These are phyloP conservation scores for Scutellaria barbata DNA, from an alignment of 257 asterid species.

Conservation along the genomic window DNA sequence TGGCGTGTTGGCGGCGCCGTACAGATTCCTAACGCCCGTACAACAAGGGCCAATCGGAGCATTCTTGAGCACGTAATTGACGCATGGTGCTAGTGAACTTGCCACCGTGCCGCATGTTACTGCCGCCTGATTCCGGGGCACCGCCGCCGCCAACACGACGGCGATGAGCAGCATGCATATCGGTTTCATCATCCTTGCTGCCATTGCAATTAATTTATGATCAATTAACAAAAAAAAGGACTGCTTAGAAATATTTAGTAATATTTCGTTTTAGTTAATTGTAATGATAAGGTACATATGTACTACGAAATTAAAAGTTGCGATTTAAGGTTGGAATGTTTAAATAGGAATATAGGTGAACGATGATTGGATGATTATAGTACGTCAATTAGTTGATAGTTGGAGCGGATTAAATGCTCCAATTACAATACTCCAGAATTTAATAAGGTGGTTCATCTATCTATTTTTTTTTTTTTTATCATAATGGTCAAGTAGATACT, in stretches of 20 bases:
- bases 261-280: no score
- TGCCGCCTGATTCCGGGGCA: slow-evolving; percentile 31
- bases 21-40: slow-evolving; percentile 29
- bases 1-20: slow-evolving; percentile 33
- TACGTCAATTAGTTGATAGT: background rate
- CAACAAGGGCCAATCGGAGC: slow-evolving; percentile 40
- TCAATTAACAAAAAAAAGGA: no score
- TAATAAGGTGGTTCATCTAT: background rate
- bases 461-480: background rate
- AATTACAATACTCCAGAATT: background rate
- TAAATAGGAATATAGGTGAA: background rate
- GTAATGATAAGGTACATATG: no score
- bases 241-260: no score
- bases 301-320: no score
- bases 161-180: slow-evolving; percentile 28
- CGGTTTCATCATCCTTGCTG: background rate
- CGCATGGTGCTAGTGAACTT: slow-evolving; percentile 28
- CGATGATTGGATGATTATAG: background rate
- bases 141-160: slow-evolving; percentile 19
- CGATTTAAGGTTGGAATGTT: background rate
- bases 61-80: slow-evolving; percentile 24
- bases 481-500: no score
- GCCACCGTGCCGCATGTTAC: slow-evolving; percentile 36
- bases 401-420: slow-evolving; percentile 24
- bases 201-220: slow-evolving; percentile 5